These are phyloP conservation scores for Coix lacrymajobi DNA, from an alignment of 176 grass and related monocot genomes.

Conservation along the genomic window DNA sequence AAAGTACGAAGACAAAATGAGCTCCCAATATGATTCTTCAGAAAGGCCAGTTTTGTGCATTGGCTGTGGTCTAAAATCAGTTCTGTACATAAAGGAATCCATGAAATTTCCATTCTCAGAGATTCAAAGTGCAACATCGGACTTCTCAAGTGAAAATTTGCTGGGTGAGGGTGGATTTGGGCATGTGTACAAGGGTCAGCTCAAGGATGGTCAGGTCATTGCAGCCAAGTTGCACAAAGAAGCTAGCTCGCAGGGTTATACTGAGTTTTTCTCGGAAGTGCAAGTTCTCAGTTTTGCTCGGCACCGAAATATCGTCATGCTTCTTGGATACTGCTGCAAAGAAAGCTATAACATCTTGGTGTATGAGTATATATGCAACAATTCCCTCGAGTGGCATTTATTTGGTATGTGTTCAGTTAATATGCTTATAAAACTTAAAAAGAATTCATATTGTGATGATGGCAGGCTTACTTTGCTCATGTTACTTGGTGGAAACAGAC, in stretches of 20 bases:
- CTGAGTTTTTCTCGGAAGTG: constrained; percentile 78
- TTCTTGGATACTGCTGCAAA: constrained; percentile 78
- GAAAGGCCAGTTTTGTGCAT: constrained; percentile 56
- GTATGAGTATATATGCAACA: constrained; percentile 79
- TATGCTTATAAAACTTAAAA: neutral
- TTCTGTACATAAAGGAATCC: constrained; percentile 71
- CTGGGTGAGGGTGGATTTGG: constrained; percentile 72
- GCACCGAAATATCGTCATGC: constrained; percentile 71
- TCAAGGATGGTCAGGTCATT: constrained; percentile 71
- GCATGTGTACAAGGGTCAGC: constrained; percentile 61
- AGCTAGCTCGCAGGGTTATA: constrained; percentile 63
- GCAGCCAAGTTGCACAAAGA: constrained; percentile 67
- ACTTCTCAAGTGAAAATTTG: constrained; percentile 57
- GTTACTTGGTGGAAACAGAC: constrained; percentile 37
- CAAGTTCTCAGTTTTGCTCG: constrained; percentile 74
- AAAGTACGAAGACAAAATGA: constrained; percentile 33
- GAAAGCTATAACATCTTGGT: constrained; percentile 74
- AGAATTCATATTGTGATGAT: neutral
- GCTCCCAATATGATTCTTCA: constrained; percentile 30
- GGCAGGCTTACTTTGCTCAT: neutral
- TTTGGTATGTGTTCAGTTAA: constrained; percentile 41
- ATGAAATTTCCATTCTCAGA: constrained; percentile 71
- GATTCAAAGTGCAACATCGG: constrained; percentile 58
- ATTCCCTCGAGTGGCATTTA: constrained; percentile 72
- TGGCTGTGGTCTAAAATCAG: constrained; percentile 50